Base-by-base conservation (phyloP, 2,329 filamentous ascomycete genomes). In the Penicillium sp. region DNA sequence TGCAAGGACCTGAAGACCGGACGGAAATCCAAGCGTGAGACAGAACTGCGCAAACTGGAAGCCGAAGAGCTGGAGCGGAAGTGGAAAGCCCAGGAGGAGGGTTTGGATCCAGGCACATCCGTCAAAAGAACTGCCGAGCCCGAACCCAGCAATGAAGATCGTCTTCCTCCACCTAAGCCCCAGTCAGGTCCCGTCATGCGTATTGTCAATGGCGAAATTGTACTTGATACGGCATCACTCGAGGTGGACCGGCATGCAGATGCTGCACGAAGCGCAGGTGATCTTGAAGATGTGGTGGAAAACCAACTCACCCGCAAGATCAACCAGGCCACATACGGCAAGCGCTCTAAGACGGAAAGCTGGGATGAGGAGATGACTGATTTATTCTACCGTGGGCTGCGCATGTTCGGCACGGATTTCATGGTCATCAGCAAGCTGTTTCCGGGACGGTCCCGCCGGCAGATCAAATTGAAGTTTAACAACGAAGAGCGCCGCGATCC, bases 331-430 rank as follows among this genome's bases (percentile, higher is more conserved):
- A 69, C 70, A 47, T 75, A 68, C 61, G 76, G 65, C 50, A 75
- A 66, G 66, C 65, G 75, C 57, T 68, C 76, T 61, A 78, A 78
- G 52, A 70, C 68, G 7, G 74, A 77, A 49, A 69, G 70, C 0
- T 85, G 81, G 81, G 75, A 74, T 40, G 73, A 76, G 42, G 75
- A 80, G 11, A 67, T 75, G 52, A 84, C 81, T 0, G 77, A 82
- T 34, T 60, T 76, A 9, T 85, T 85, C 61, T 85, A 84, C 60
- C 72, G 81, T 37, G 80, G 78, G 1, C 68, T 85, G 11, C 71
- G 74, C 16, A 80, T 79, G 70, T 84, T 82, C 56, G 81, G 81
- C 28, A 84, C 80, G 0, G 81, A 85, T 59, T 85, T 85, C 55
- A 74, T 76, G 65, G 78, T 83, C 65, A 81, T 84, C 54, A 77